Conservation (phyloP, 179 eudicot genomes). For the Spergularia azorica region DNA sequence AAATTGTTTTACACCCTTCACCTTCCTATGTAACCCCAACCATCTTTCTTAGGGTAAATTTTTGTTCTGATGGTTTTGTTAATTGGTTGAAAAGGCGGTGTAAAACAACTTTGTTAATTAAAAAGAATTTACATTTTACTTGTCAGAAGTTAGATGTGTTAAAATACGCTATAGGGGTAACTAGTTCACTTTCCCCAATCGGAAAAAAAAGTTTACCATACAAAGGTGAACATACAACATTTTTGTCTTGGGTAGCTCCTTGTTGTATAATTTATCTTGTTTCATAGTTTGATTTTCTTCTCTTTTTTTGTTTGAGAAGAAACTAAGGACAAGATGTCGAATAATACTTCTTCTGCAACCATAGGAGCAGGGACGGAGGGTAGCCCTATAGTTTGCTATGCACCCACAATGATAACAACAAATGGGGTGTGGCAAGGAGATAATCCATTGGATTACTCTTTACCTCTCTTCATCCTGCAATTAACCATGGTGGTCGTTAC, state of each 20-base stretch:
- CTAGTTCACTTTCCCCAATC: no score
- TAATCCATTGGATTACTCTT: slow-evolving; percentile 79
- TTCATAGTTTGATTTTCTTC: neutral
- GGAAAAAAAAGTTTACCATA: no score
- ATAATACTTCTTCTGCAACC: no score
- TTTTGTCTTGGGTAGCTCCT: neutral
- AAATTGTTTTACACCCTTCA: neutral
- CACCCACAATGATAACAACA: slow-evolving; percentile 89
- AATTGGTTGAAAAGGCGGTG: neutral
- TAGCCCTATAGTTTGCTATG: slow-evolving; percentile 64
- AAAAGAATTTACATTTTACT: neutral
- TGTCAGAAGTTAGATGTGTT: neutral
- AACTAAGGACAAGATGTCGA: slow-evolving; percentile 18
- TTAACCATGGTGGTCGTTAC: slow-evolving; percentile 64
- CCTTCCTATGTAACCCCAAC: neutral
- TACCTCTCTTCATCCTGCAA: slow-evolving; percentile 87
- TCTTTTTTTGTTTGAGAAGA: neutral
- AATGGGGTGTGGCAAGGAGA: slow-evolving; percentile 94
- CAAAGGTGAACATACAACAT: no score
- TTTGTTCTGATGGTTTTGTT: neutral
- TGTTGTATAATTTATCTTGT: neutral
- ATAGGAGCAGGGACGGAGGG: neutral
- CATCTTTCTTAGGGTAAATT: neutral
- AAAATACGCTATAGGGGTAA: neutral
- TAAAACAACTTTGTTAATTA: neutral